Evolutionary conservation across 2,329 filamentous ascomycete genomes (phyloP), one percentile per base, ranked within the genome.

Genomic region (Diaporthe citrichinensis): DNA sequence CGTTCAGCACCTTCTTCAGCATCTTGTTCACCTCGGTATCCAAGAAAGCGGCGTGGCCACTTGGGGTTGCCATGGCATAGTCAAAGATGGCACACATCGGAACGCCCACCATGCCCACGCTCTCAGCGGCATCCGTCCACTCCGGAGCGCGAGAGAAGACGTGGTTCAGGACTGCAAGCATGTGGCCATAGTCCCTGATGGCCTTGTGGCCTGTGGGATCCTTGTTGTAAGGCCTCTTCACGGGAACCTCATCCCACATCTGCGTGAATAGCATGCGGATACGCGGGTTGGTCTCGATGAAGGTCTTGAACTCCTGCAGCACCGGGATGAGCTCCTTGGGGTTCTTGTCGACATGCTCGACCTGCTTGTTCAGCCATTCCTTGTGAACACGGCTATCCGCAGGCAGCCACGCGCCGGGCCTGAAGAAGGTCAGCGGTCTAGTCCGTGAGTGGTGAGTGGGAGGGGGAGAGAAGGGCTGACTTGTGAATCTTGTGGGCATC

Each of bases 161-260:
- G 77, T 93, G 89, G 80, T 94, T 94, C 69, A 95, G 85, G 12
- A 94, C 86, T 31, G 86, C 84, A 28, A 95, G 86, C 90, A 95
- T 92, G 78, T 94, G 91, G 8, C 88, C 74, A 78, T 93, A 94
- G 83, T 93, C 88, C 12, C 90, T 88, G 74, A 95, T 90, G 82
- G 93, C 91, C 46, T 85, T 87, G 72, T 87, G 85, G 2, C 92
- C 92, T 1, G 89, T 90, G 0, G 92, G 92, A 76, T 94, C 92
- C 9, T 85, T 86, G 75, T 82, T 81, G 83, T 94, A 94, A 0
- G 90, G 89, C 25, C 87, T 84, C 81, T 91, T 91, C 44, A 81
- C 80, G 0, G 93, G 92, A 28, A 94, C 86, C 83, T 94, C 91
- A 41, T 90, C 86, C 83, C 93, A 94, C 93, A 94, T 94, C 77